A percentile compares a stretch with the other conserved stretches of the same genome.
phyloP scores from a whole-genome alignment of 23 red algal genomes.

The Agarophyton chilense region DNA sequence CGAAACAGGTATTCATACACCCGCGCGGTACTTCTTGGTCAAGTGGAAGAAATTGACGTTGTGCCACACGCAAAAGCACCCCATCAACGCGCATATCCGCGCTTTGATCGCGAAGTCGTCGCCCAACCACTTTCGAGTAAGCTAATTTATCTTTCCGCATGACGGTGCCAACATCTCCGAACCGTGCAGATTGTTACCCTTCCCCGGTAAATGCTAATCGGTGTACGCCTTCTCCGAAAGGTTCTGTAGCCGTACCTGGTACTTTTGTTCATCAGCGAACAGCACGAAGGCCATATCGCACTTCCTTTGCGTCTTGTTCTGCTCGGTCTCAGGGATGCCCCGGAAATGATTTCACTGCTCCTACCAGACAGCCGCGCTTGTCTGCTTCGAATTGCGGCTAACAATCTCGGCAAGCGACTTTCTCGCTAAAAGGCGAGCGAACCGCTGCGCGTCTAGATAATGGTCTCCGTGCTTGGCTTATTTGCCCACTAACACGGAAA shows the following conservation, averaged over 20 bases:
- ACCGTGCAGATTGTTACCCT: not conserved
- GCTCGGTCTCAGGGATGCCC: not conserved
- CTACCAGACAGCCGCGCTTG: not conserved
- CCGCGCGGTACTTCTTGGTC: not conserved
- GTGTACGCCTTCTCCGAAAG: not conserved
- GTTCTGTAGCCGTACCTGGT: not conserved
- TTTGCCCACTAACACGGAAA: not conserved
- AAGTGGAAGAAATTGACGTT: not conserved
- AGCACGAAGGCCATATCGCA: not conserved
- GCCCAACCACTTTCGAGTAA: not conserved
- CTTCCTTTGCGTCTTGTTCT: not conserved
- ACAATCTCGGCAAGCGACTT: not conserved
- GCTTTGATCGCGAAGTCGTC: not conserved
- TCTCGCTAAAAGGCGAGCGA: not conserved
- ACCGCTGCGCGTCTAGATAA: not conserved
- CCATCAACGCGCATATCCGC: not conserved
- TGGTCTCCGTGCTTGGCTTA: not conserved
- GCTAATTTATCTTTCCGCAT: not conserved
- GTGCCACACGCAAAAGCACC: not conserved
- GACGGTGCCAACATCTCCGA: not conserved
- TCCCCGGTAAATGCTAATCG: not conserved
- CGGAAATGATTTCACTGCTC: not conserved
- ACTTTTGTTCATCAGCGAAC: not conserved
- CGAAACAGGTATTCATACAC: not conserved
- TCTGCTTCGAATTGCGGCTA: not conserved